Evolutionary conservation across 306 rosid genomes (phyloP).

Genomic region (Cucurbita maxima): DNA sequence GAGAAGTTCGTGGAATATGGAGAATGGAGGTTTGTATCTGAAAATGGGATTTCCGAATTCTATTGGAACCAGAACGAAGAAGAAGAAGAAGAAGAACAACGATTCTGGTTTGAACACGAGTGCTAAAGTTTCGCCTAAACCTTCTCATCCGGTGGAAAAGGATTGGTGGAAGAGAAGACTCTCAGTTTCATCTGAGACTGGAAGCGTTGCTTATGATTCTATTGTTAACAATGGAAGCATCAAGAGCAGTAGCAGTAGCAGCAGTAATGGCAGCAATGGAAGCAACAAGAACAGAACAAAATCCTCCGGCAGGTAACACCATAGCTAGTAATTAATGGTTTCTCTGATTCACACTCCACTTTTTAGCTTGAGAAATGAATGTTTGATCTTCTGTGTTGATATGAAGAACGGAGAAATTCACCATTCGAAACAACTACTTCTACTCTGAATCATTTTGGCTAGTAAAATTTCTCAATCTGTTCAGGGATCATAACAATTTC

Average conservation of each 20-base stretch:
- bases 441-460: not conserved
- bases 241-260: slow-evolving; percentile 48
- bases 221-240: slow-evolving; percentile 20
- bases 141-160: slow-evolving; percentile 37
- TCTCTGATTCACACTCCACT: not conserved
- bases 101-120: slow-evolving; percentile 15
- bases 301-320: not conserved
- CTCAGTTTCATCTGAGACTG: slow-evolving; percentile 24
- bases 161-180: slow-evolving; percentile 77
- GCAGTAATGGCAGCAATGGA: slow-evolving; percentile 26
- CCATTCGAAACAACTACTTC: not conserved
- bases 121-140: slow-evolving; percentile 49
- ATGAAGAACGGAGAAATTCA: not conserved
- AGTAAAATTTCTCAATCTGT: too few relatives aligned
- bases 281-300: slow-evolving; percentile 15
- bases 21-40: slow-evolving; percentile 51
- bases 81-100: slow-evolving; percentile 13
- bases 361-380: not conserved
- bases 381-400: not conserved
- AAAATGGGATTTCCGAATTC: slow-evolving; percentile 55
- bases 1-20: slow-evolving; percentile 17
- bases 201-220: slow-evolving; percentile 18
- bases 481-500: not conserved
- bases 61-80: slow-evolving; percentile 20
- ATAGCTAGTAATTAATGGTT: not conserved